Evolutionary conservation across 2,329 filamentous ascomycete species (phyloP).

Genomic region (Drechslerella coelobrocha): DNA sequence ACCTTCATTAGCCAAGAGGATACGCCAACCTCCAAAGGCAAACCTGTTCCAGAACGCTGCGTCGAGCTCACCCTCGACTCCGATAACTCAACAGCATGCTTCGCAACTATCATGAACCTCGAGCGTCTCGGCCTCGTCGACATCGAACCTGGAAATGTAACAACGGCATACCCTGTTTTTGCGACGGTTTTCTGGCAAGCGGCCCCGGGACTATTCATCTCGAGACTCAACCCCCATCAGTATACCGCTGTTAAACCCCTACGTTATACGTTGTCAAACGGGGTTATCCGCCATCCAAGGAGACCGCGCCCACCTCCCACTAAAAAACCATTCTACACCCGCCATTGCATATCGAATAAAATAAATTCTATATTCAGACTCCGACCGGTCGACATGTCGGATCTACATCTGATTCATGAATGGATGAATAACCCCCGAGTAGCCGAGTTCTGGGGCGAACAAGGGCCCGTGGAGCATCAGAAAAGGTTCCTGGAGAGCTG

Average conservation of each 20-base stretch:
- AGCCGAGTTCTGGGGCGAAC: slow-evolving; percentile 79
- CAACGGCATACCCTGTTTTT: slow-evolving; percentile 16
- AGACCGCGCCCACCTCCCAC: slow-evolving; percentile 87
- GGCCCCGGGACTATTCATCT: slow-evolving; percentile 84
- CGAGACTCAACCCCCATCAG: slow-evolving; percentile 20
- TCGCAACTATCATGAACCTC: not conserved
- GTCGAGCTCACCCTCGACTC: slow-evolving; percentile 34
- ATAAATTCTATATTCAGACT: slow-evolving; percentile 86
- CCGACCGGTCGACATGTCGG: slow-evolving; percentile 62
- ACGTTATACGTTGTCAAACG: slow-evolving; percentile 79
- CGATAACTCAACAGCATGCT: not conserved
- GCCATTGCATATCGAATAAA: slow-evolving; percentile 74
- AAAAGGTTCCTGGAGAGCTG: slow-evolving; percentile 72
- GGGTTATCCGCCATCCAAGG: slow-evolving; percentile 77
- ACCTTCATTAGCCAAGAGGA: slow-evolving; percentile 12
- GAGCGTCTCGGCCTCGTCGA: slow-evolving; percentile 38
- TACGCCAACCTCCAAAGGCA: slow-evolving; percentile 9
- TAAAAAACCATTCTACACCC: slow-evolving; percentile 88
- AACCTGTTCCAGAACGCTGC: slow-evolving; percentile 30
- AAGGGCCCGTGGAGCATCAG: slow-evolving; percentile 66
- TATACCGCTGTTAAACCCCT: slow-evolving; percentile 69
- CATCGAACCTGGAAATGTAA: slow-evolving; percentile 5
- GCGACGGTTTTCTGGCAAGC: slow-evolving; percentile 81
- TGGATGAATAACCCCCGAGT: slow-evolving; percentile 93
- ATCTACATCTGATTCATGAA: slow-evolving; percentile 74